These are phyloP conservation scores for Candida germanica DNA, from an alignment of 805 yeast species.

Conservation along the genomic window DNA sequence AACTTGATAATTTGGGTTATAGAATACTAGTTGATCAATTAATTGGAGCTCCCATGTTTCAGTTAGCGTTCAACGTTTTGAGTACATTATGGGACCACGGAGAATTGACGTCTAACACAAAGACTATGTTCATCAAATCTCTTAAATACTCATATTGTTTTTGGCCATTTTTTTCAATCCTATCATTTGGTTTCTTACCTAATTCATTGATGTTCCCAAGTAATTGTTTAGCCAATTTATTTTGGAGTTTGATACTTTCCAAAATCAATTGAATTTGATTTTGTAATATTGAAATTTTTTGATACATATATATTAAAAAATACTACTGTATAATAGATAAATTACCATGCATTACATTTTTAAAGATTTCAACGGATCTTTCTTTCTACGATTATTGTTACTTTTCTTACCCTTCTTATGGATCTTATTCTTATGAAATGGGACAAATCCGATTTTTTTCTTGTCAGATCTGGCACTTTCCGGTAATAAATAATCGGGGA, in stretches of 20 bases:
- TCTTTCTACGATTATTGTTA: slow-evolving; percentile 39
- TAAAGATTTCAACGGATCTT: slow-evolving; percentile 62
- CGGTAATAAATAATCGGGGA: slow-evolving; percentile 89
- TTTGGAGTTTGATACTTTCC: slow-evolving; percentile 56
- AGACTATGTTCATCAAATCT: slow-evolving; percentile 42
- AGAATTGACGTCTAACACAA: slow-evolving; percentile 30
- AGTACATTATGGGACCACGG: slow-evolving; percentile 57
- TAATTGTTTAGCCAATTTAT: slow-evolving; percentile 53
- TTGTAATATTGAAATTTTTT: no score
- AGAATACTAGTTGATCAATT: slow-evolving; percentile 53
- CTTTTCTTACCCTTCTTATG: slow-evolving; percentile 39
- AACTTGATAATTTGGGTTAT: slow-evolving; percentile 30
- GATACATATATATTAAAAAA: background rate
- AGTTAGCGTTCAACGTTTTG: slow-evolving; percentile 46
- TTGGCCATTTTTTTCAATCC: slow-evolving; percentile 58
- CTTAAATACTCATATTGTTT: slow-evolving; percentile 51
- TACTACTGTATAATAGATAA: background rate
- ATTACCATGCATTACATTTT: slow-evolving; percentile 12
- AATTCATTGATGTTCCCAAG: slow-evolving; percentile 52
- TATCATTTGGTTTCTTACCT: slow-evolving; percentile 49
- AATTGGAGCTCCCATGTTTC: slow-evolving; percentile 55
- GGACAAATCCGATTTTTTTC: slow-evolving; percentile 65
- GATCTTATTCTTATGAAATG: slow-evolving; percentile 57
- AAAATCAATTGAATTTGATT: slow-evolving; percentile 15
- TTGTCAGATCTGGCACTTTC: slow-evolving; percentile 60